phyloP scores from a whole-genome alignment of 371 early-diverging fungal species.

The Lichtheimia corymbifera region DNA sequence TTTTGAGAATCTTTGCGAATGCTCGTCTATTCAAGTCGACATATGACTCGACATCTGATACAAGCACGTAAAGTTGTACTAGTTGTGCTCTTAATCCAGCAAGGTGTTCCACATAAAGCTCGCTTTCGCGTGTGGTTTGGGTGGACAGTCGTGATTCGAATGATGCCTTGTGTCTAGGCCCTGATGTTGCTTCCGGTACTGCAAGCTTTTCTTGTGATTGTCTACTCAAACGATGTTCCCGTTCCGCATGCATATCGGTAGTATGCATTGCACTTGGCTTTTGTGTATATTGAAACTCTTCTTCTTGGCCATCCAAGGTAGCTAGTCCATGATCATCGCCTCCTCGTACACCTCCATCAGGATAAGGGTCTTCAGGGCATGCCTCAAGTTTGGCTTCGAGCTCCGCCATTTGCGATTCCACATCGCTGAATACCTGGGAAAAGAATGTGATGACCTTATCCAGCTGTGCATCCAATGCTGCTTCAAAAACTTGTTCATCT shows the following conservation, averaged over 20 bases:
- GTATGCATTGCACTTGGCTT: neutral
- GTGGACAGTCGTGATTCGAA: conserved; percentile 9
- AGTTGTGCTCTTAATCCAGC: conserved; percentile 7
- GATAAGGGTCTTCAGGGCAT: conserved; percentile 9
- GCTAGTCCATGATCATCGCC: neutral
- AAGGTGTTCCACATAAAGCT: conserved; percentile 8
- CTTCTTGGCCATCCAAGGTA: neutral
- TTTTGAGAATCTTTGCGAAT: conserved; percentile 92
- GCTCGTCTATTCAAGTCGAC: conserved; percentile 87
- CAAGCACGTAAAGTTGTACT: conserved; percentile 10
- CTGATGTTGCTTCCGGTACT: neutral
- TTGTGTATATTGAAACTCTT: neutral
- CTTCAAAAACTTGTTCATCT: conserved; percentile 7
- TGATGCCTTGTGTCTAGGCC: neutral
- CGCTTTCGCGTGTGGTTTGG: neutral
- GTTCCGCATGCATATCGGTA: neutral
- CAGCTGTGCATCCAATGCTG: conserved; percentile 17
- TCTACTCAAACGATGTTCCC: neutral
- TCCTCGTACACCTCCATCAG: neutral
- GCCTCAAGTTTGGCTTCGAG: conserved; percentile 5
- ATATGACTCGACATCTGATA: conserved; percentile 82
- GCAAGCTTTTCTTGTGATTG: neutral
- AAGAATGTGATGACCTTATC: conserved; percentile 23
- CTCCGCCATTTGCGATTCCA: conserved; percentile 9
- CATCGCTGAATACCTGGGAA: conserved; percentile 2